phyloP scores from a whole-genome alignment of 106 monocot genomes.

The Cymbidium sinense region DNA sequence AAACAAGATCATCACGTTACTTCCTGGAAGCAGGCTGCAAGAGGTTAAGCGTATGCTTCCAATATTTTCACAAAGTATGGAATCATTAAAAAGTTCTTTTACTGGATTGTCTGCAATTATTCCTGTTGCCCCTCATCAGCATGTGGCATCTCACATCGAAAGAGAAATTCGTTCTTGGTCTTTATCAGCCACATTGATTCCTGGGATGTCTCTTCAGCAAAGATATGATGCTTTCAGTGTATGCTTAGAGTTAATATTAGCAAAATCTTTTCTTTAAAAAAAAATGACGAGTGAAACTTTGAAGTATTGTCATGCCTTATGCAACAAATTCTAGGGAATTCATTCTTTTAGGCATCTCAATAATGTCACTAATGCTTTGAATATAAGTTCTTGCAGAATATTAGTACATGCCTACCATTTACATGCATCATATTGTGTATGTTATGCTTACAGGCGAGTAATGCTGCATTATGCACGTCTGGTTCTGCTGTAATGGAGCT shows the following conservation, averaged over 20 bases:
- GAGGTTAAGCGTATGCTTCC: constrained; percentile 93
- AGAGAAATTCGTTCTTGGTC: constrained; percentile 32
- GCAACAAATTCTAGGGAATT: not conserved
- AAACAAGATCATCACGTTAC: constrained; percentile 53
- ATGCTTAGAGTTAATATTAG: constrained; percentile 11
- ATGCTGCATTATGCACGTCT: constrained; percentile 79
- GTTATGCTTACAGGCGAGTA: constrained; percentile 59
- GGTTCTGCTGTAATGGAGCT: constrained; percentile 88
- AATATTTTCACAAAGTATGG: constrained; percentile 54
- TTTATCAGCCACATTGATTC: constrained; percentile 36
- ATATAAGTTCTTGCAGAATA: not conserved
- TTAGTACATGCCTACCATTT: not conserved
- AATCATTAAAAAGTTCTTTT: constrained; percentile 39
- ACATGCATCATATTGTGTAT: not conserved
- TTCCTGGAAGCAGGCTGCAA: constrained; percentile 96
- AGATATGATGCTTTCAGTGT: constrained; percentile 89
- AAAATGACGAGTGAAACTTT: no score
- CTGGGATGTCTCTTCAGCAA: constrained; percentile 46
- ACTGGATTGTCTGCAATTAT: constrained; percentile 42
- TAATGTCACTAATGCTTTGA: not conserved
- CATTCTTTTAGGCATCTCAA: not conserved
- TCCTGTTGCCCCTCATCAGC: constrained; percentile 61
- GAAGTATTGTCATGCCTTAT: no score
- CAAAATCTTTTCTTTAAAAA: no score
- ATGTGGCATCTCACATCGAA: constrained; percentile 54